Evolutionary conservation across 768 basidiomycete genomes (phyloP).

Genomic region (Cystofilobasidium ferigula): DNA sequence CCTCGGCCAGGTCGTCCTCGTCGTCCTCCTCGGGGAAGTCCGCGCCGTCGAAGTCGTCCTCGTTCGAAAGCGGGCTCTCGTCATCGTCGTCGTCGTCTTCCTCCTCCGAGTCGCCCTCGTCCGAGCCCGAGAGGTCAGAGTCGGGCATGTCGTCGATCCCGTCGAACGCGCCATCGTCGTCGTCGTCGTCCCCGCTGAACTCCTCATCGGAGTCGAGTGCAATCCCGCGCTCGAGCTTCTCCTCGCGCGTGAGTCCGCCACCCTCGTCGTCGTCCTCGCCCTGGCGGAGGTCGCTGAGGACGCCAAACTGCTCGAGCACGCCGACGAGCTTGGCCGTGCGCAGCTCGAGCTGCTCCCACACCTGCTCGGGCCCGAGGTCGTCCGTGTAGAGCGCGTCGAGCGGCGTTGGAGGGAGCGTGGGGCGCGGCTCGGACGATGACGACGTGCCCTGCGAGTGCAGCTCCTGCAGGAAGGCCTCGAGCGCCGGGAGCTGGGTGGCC

Average conservation of each 20-base stretch:
- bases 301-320: conserved; percentile 36
- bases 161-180: conserved; percentile 35
- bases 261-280: conserved; percentile 43
- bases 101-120: conserved; percentile 29
- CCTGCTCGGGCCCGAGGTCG: conserved; percentile 69
- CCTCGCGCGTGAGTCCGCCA: conserved; percentile 29
- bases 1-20: conserved; percentile 34
- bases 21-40: conserved; percentile 24
- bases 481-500: conserved; percentile 50
- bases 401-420: conserved; percentile 48
- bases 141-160: conserved; percentile 23
- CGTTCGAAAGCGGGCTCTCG: not conserved
- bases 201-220: conserved; percentile 33
- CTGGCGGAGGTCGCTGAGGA: conserved; percentile 42
- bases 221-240: conserved; percentile 31
- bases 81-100: conserved; percentile 29
- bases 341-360: conserved; percentile 91
- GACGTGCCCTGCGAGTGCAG: conserved; percentile 52
- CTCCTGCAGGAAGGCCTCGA: conserved; percentile 56
- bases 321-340: conserved; percentile 58
- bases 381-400: conserved; percentile 53
- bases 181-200: conserved; percentile 36
- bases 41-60: not conserved
- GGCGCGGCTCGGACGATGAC: conserved; percentile 24
- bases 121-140: conserved; percentile 21